phyloP scores from a whole-genome alignment of 306 rosid genomes.

The Medicago truncatula region MtrunA17r5.0-ANR NC_053044.1:5213501-5214000 shows the following conservation, averaged over 20 bases:
- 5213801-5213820: background rate
- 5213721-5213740: conserved; percentile 14
- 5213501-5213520: background rate
- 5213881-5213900: background rate
- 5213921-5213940: background rate
- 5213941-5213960: background rate
- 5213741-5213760: conserved; percentile 24
- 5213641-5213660: background rate
- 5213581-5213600: background rate
- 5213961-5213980: background rate
- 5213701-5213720: background rate
- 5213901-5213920: background rate
- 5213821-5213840: conserved; percentile 8
- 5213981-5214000: background rate
- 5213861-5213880: background rate
- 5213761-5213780: background rate
- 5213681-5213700: conserved; percentile 3
- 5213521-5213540: background rate
- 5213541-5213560: background rate
- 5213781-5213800: background rate
- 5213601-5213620: background rate
- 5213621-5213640: background rate
- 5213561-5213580: background rate
- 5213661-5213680: background rate
- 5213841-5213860: background rate